phyloP scores from a whole-genome alignment of 805 yeast species.

The Spathaspora hagerdaliae region DNA sequence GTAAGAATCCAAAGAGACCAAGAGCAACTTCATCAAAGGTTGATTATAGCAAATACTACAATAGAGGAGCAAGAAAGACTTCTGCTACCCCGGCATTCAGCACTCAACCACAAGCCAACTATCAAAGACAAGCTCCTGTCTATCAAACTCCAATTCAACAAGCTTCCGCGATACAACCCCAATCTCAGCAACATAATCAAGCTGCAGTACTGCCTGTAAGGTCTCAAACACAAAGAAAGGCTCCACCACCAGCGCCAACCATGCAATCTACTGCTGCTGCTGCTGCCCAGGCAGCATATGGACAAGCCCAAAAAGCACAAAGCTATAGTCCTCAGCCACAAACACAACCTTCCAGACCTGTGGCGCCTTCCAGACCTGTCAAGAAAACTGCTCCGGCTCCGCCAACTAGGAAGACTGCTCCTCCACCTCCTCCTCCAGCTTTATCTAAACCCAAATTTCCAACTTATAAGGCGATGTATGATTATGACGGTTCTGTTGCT shows the following conservation, averaged over 20 bases:
- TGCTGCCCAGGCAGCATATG: conserved; percentile 8
- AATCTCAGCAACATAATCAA: conserved; percentile 6
- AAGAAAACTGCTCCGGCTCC: conserved; percentile 56
- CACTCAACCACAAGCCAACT: conserved; percentile 1
- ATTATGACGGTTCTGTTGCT: conserved; percentile 81
- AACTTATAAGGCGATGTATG: conserved; percentile 80
- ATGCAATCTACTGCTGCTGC: conserved; percentile 4
- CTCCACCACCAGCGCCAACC: conserved; percentile 17
- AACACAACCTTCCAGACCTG: conserved; percentile 8
- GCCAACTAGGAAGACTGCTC: conserved; percentile 44
- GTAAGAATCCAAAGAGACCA: conserved; percentile 74
- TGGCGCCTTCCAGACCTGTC: conserved; percentile 21
- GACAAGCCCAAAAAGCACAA: conserved; percentile 9
- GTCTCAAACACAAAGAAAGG: conserved; percentile 8
- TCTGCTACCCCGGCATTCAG: conserved; percentile 1
- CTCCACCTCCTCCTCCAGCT: conserved; percentile 64
- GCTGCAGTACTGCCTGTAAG: conserved; percentile 5
- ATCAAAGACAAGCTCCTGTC: conserved; percentile 16
- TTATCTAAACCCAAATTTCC: conserved; percentile 63
- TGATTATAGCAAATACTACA: conserved; percentile 41
- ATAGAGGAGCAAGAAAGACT: conserved; percentile 21
- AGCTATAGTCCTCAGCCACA: conserved; percentile 6
- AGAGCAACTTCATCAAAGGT: conserved; percentile 43
- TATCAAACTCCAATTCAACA: conserved; percentile 14
- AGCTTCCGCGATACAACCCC: conserved; percentile 16